Base-by-base conservation (phyloP, 2,329 filamentous ascomycete genomes). In the Diaporthe capsici region DNA sequence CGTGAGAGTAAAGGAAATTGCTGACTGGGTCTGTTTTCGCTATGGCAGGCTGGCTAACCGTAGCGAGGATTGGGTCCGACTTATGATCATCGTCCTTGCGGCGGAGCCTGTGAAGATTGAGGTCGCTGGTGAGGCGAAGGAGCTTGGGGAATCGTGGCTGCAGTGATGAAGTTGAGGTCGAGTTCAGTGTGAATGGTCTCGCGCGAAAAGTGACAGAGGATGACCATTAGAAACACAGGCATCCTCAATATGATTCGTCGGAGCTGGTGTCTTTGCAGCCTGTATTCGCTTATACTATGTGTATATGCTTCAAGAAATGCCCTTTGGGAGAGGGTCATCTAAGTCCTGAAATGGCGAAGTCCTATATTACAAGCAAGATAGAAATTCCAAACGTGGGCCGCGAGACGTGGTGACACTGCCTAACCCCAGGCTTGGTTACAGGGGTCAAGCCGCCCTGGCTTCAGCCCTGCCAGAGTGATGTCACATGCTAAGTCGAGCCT, bases 141-240 rank as follows among this genome's bases (percentile, higher is more conserved):
- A 71, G 63, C 71, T 77, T 44, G 74, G 39, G 34, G 76, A 76
- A 63, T 17, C 22, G 13, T 76, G 76, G 74, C 55, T 77, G 34
- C 60, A 77, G 55, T 76, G 57, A 76, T 10, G 5, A 3, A 51
- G 12, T 25, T 12, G 51, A 28, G 25, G 12, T 53, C 22, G n/a
- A n/a, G 49, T 13, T 25, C 49, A 51, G 2, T 20, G 37, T 10
- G 37, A 13, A 13, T 39, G 37, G 37, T 39, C 37, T 39, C 10
- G 37, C 12, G 12, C 37, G 12, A 39, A 39, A 39, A 39, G 37
- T 13, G 37, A 39, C 37, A 13, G 37, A 13, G 37, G 37, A 39
- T 39, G 37, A 4, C 37, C 37, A 39, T 13, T 12, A 39, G 37
- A 39, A 39, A 39, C 37, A 39, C 37, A 39, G 37, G 37, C 37